Percentiles rank a stretch among this genome's conserved stretches.
These are phyloP conservation scores for Apiospora koreana DNA, from an alignment of 2,329 filamentous ascomycete genomes.

Conservation along the genomic window DNA sequence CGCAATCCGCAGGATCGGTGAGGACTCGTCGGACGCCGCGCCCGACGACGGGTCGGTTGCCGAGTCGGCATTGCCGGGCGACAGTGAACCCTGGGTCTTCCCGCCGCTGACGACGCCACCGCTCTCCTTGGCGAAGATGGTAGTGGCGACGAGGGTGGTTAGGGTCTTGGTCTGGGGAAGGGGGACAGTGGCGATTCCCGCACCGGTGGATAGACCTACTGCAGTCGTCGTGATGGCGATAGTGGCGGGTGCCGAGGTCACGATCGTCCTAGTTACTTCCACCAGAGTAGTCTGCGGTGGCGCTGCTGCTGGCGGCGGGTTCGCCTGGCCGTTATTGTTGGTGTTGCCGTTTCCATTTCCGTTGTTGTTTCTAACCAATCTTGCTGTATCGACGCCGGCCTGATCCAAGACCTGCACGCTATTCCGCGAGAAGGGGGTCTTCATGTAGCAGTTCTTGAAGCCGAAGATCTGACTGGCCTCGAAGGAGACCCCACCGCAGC, in stretches of 20 bases:
- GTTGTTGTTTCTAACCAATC: neutral
- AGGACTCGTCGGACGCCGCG: neutral
- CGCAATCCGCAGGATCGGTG: neutral
- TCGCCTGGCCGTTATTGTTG: neutral
- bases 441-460: constrained; percentile 29
- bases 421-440: constrained; percentile 14
- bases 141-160: neutral
- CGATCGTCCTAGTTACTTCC: neutral
- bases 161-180: neutral
- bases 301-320: neutral
- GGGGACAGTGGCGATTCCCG: neutral
- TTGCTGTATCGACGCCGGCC: neutral
- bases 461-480: constrained; percentile 25
- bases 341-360: neutral
- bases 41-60: neutral
- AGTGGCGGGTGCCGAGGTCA: neutral
- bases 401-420: neutral
- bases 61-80: neutral
- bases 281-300: neutral
- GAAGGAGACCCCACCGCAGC: constrained; percentile 32
- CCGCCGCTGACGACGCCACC: neutral
- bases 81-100: neutral
- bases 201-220: neutral
- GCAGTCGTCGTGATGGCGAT: neutral
- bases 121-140: neutral